Conservation (phyloP, 495 filamentous ascomycete genomes). For the Usnea hakonensis region DNA sequence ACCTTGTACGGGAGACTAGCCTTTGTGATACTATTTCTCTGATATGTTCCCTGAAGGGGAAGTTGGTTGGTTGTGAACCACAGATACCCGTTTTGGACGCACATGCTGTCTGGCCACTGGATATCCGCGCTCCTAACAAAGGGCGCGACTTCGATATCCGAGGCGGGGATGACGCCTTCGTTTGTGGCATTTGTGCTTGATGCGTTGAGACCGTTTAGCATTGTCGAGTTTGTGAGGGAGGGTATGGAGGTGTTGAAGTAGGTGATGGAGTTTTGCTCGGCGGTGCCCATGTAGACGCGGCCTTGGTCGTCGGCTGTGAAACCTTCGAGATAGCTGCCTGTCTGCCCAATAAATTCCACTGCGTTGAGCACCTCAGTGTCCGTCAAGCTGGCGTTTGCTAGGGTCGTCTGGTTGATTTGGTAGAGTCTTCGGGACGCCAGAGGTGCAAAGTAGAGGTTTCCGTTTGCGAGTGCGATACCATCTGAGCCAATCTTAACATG, state of each 20-base stretch:
- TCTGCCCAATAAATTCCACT: background rate
- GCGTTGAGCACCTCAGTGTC: conserved; percentile 1
- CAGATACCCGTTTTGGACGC: background rate
- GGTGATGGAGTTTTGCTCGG: conserved; percentile 2
- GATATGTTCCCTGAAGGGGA: background rate
- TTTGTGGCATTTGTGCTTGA: background rate
- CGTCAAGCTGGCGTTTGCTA: background rate
- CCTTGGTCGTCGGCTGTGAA: conserved; percentile 6
- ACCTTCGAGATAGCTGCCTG: background rate
- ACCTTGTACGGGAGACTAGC: background rate
- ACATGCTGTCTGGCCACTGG: background rate
- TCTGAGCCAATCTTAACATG: background rate
- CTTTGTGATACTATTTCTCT: background rate
- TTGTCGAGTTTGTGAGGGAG: background rate
- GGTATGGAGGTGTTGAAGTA: background rate
- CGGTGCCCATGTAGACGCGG: background rate
- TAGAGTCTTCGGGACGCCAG: conserved; percentile 1
- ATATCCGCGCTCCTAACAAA: background rate
- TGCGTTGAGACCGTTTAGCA: background rate
- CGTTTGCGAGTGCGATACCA: background rate
- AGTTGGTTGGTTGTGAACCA: background rate
- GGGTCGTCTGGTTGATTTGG: background rate
- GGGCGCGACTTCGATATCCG: background rate
- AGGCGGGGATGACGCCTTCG: background rate
- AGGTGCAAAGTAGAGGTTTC: conserved; percentile 3